These are phyloP conservation scores for Rubus parviflorus DNA, from an alignment of 306 rosid genomes.

Conservation along the genomic window DNA sequence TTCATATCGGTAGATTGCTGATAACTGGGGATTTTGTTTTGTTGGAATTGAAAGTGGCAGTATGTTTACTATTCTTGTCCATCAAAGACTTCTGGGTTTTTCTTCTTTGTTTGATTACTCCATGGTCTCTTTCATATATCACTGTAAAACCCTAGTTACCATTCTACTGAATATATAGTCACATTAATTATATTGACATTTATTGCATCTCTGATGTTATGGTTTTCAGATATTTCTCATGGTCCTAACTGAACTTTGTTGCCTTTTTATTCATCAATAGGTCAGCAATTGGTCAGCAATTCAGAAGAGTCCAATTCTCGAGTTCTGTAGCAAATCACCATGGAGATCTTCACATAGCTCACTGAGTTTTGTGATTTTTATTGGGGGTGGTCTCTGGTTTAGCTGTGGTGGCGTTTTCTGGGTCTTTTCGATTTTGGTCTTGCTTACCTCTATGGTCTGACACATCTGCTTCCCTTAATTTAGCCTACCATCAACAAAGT, in stretches of 20 bases:
- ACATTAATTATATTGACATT: constrained; percentile 31
- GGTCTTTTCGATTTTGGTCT: constrained; percentile 29
- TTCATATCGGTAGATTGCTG: constrained; percentile 42
- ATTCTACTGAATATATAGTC: constrained; percentile 42
- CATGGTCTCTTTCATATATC: constrained; percentile 56
- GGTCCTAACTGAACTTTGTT: constrained; percentile 62
- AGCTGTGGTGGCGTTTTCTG: constrained; percentile 39
- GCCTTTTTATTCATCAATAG: constrained; percentile 65
- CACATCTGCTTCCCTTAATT: constrained; percentile 31
- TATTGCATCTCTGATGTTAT: constrained; percentile 51
- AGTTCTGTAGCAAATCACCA: constrained; percentile 58
- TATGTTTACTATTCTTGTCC: constrained; percentile 40
- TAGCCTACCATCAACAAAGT: constrained; percentile 27
- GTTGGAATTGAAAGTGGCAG: constrained; percentile 35
- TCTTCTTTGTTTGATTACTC: constrained; percentile 47
- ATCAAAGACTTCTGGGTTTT: constrained; percentile 43
- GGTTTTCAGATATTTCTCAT: constrained; percentile 81
- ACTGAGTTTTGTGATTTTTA: constrained; percentile 33
- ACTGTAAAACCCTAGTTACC: constrained; percentile 57
- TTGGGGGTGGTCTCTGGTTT: constrained; percentile 51
- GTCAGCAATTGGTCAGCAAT: constrained; percentile 68
- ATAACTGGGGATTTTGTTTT: constrained; percentile 42
- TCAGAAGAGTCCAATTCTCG: constrained; percentile 54
- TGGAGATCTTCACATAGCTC: constrained; percentile 45
- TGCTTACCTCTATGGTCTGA: constrained; percentile 29